These are phyloP conservation scores for Ampelocalamus luodianensis DNA, from an alignment of 176 grass and related monocot genomes.

Conservation along the genomic window DNA sequence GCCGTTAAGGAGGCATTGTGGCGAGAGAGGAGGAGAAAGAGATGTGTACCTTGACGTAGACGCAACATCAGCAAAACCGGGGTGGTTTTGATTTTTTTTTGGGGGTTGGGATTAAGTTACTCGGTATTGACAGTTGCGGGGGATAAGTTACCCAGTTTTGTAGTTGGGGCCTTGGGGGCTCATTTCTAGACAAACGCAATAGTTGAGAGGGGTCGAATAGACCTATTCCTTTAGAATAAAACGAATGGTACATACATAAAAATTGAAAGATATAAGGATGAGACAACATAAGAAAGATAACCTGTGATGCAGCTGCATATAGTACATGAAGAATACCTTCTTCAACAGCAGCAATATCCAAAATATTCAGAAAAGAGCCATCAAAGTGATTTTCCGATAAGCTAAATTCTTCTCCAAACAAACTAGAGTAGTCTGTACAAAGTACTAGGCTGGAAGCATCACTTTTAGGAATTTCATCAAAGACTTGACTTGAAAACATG, in stretches of 20 bases:
- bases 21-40: no score
- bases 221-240: slow-evolving; percentile 25
- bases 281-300: slow-evolving; percentile 50
- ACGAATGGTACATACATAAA: neutral
- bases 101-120: no score
- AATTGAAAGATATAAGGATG: slow-evolving; percentile 33
- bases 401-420: slow-evolving; percentile 88
- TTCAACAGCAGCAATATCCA: slow-evolving; percentile 89
- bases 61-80: no score
- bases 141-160: no score
- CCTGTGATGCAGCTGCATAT: slow-evolving; percentile 83
- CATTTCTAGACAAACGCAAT: no score
- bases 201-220: neutral
- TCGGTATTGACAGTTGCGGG: no score
- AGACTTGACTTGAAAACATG: slow-evolving; percentile 34
- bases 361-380: slow-evolving; percentile 75
- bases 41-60: no score
- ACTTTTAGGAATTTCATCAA: slow-evolving; percentile 62
- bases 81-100: no score
- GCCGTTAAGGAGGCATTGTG: no score
- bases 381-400: slow-evolving; percentile 59
- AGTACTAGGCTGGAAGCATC: slow-evolving; percentile 49
- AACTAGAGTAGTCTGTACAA: slow-evolving; percentile 68
- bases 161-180: no score
- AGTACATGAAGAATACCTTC: slow-evolving; percentile 96